Percentiles rank a stretch among this genome's conserved stretches.
Evolutionary conservation across 1,139 yeast genomes (phyloP).

Genomic region (Suhomyces ambrosiae): DNA sequence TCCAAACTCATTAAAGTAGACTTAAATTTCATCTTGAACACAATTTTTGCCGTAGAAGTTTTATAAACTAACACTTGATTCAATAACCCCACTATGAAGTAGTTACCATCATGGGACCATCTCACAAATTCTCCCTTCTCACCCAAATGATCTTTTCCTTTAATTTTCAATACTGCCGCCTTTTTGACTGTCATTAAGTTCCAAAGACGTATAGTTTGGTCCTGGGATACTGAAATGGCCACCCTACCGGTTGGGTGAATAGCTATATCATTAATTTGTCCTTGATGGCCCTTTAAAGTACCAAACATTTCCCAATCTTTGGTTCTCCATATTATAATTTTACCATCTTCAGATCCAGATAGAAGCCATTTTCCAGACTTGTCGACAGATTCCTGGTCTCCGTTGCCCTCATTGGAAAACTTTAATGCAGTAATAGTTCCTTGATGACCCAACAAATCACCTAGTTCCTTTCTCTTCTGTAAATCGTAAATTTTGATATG

Average conservation of each 20-base stretch:
- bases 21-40: constrained; percentile 49
- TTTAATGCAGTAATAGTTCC: constrained; percentile 81
- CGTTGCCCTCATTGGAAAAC: constrained; percentile 57
- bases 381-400: constrained; percentile 22
- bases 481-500: constrained; percentile 92
- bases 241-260: constrained; percentile 93
- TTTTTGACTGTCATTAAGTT: constrained; percentile 96
- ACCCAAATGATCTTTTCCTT: constrained; percentile 64
- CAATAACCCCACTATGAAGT: constrained; percentile 74
- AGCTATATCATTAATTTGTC: constrained; percentile 75
- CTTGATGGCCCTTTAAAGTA: constrained; percentile 82
- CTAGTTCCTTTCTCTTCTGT: constrained; percentile 91
- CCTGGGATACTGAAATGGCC: constrained; percentile 87
- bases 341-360: constrained; percentile 91
- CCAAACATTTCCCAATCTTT: constrained; percentile 97
- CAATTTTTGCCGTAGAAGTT: constrained; percentile 63
- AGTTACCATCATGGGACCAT: constrained; percentile 65
- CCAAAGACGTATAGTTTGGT: constrained; percentile 85
- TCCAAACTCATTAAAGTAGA: constrained; percentile 73
- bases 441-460: constrained; percentile 84
- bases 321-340: constrained; percentile 88
- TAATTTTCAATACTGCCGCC: constrained; percentile 80
- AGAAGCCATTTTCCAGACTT: constrained; percentile 81
- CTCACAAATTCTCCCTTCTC: constrained; percentile 67
- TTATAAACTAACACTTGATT: constrained; percentile 66